Conservation (phyloP, 2,329 filamentous ascomycete genomes). For the Polytolypa hystricis region DNA sequence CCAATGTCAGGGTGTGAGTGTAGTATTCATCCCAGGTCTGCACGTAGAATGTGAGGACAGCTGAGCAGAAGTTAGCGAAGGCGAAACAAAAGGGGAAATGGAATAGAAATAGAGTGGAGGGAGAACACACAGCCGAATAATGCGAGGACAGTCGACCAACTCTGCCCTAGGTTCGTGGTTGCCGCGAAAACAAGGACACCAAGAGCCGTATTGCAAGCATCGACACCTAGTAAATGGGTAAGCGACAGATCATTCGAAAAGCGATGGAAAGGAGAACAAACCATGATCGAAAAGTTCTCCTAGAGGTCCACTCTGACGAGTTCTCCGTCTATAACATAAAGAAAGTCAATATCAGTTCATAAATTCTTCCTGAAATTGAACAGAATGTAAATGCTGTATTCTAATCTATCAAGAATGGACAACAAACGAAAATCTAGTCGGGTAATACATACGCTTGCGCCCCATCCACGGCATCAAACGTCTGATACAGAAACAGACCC, state of each 20-base stretch:
- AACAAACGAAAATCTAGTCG: too few species aligned
- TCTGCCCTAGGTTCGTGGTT: slow-evolving; percentile 84
- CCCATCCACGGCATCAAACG: slow-evolving; percentile 94
- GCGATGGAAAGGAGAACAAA: slow-evolving; percentile 19
- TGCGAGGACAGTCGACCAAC: slow-evolving; percentile 74
- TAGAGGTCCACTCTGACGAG: slow-evolving; percentile 80
- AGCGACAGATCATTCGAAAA: slow-evolving; percentile 5
- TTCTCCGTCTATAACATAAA: slow-evolving; percentile 54
- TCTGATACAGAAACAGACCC: slow-evolving; percentile 92
- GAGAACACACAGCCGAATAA: slow-evolving; percentile 63
- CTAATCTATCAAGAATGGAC: too few species aligned
- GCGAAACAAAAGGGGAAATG: not conserved
- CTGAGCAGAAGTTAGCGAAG: slow-evolving; percentile 30
- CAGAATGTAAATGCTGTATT: slow-evolving; percentile 1
- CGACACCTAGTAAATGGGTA: slow-evolving; percentile 48
- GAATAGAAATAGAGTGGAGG: not conserved
- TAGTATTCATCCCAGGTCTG: slow-evolving; percentile 99
- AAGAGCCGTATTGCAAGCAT: slow-evolving; percentile 91
- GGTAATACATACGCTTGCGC: slow-evolving; percentile 65
- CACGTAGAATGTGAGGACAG: slow-evolving; percentile 90
- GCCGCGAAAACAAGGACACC: slow-evolving; percentile 87
- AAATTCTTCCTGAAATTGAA: slow-evolving; percentile 5
- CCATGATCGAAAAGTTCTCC: slow-evolving; percentile 97
- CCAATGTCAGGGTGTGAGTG: slow-evolving; percentile 87
- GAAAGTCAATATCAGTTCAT: not conserved